A percentile compares a stretch with the other conserved stretches of the same genome.
Evolutionary conservation across 129 eudicot genomes (phyloP).

Genomic region (Pittosporum tobira): DNA sequence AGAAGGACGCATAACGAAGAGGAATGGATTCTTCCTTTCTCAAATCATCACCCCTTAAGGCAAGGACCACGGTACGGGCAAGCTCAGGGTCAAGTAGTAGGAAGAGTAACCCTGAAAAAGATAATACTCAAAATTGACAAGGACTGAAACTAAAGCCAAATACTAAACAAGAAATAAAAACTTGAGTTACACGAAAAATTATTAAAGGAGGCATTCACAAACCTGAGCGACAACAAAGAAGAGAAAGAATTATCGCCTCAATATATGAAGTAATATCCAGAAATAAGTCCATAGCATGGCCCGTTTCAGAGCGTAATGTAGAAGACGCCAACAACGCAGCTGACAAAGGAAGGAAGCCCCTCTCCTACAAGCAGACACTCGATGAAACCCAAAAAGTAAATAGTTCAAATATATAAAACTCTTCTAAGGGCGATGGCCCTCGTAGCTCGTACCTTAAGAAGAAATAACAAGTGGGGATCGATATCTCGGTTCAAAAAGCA

Average conservation of each 20-base stretch:
- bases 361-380: conserved; percentile 82
- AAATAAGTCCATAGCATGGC: conserved; percentile 44
- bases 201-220: conserved; percentile 10
- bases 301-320: conserved; percentile 44
- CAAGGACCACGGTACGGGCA: conserved; percentile 48
- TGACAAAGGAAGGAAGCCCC: conserved; percentile 92
- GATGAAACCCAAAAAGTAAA: too few species aligned
- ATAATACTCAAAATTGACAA: conserved; percentile 10
- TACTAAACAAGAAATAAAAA: not conserved
- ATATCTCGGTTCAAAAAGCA: conserved; percentile 60
- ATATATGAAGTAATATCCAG: conserved; percentile 62
- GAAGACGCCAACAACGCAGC: conserved; percentile 85
- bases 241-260: conserved; percentile 67
- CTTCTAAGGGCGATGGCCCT: too few species aligned
- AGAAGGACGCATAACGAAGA: conserved; percentile 72
- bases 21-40: conserved; percentile 61
- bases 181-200: not conserved
- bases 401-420: too few species aligned
- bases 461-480: conserved; percentile 65
- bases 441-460: conserved; percentile 95
- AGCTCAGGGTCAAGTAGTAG: conserved; percentile 84
- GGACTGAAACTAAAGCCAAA: too few species aligned
- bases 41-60: conserved; percentile 50
- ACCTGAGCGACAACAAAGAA: conserved; percentile 90
- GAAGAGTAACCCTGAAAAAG: conserved; percentile 55